Evolutionary conservation across 2,329 filamentous ascomycete species (phyloP).

Genomic region (Hypoxylon rubiginosum): DNA sequence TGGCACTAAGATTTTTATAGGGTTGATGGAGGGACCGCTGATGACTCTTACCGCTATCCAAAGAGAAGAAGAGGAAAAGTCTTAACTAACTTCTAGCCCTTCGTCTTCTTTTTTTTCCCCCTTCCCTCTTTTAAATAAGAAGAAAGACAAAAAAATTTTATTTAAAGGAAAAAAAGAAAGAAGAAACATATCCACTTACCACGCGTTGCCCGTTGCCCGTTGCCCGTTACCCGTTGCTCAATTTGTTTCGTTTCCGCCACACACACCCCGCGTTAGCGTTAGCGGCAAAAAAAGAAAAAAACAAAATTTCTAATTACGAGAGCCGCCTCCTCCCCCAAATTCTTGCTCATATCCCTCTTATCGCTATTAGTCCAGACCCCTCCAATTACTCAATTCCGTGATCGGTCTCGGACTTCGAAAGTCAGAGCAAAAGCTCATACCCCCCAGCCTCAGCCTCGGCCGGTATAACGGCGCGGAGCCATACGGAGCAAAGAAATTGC

Average conservation of each 20-base stretch:
- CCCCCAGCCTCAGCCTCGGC: conserved; percentile 32
- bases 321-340: conserved; percentile 31
- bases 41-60: conserved; percentile 6
- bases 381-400: conserved; percentile 49
- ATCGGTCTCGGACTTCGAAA: conserved; percentile 46
- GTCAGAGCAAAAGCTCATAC: not conserved
- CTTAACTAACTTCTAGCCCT: conserved; percentile 7
- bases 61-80: conserved; percentile 5
- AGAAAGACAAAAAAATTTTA: not conserved
- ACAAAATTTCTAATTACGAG: conserved; percentile 30
- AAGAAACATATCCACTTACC: conserved; percentile 19
- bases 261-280: conserved; percentile 41
- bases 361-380: conserved; percentile 49
- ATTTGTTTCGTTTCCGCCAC: not conserved
- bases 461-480: conserved; percentile 38
- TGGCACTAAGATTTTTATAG: not conserved
- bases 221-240: not conserved
- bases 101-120: conserved; percentile 1
- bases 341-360: conserved; percentile 36
- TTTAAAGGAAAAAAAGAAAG: not conserved
- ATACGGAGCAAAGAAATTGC: conserved; percentile 37
- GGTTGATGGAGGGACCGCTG: not conserved
- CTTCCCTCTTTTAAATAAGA: not conserved
- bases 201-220: conserved; percentile 2
- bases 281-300: conserved; percentile 38